Evolutionary conservation across 768 basidiomycete genomes (phyloP).

Genomic region (Boletus vinaceobasis): DNA sequence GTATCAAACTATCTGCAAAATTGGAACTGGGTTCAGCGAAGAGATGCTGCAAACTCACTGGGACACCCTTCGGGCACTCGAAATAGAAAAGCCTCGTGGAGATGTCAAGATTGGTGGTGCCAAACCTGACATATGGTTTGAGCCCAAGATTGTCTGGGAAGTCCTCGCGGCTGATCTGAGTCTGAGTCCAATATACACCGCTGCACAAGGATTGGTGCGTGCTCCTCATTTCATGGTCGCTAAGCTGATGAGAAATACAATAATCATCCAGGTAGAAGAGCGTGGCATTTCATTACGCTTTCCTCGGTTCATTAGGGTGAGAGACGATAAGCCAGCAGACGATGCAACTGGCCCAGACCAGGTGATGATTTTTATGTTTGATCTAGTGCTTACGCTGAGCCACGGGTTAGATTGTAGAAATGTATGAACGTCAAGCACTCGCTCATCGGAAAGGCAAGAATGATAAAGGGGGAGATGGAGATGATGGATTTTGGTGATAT

Average conservation of each 20-base stretch:
- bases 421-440: slow-evolving; percentile 87
- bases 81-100: slow-evolving; percentile 62
- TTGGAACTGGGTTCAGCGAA: slow-evolving; percentile 97
- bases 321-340: slow-evolving; percentile 92
- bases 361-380: slow-evolving; percentile 40
- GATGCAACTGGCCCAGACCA: slow-evolving; percentile 93
- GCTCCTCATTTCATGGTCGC: not conserved
- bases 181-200: slow-evolving; percentile 94
- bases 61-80: slow-evolving; percentile 77
- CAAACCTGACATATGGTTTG: slow-evolving; percentile 98
- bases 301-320: slow-evolving; percentile 86
- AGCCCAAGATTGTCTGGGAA: slow-evolving; percentile 97
- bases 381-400: slow-evolving; percentile 1
- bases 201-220: slow-evolving; percentile 84
- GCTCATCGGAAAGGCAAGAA: slow-evolving; percentile 74
- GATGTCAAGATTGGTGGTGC: slow-evolving; percentile 90
- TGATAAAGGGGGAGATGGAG: slow-evolving; percentile 55
- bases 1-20: slow-evolving; percentile 98
- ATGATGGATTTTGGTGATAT: slow-evolving; percentile 77
- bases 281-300: slow-evolving; percentile 95
- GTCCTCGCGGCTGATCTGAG: slow-evolving; percentile 96
- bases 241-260: slow-evolving; percentile 1
- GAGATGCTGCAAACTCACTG: slow-evolving; percentile 80
- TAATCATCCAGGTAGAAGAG: slow-evolving; percentile 60
- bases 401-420: slow-evolving; percentile 72